Conservation (phyloP, 1,284 basidiomycete species). For the Phenoliferia sp. region DNA sequence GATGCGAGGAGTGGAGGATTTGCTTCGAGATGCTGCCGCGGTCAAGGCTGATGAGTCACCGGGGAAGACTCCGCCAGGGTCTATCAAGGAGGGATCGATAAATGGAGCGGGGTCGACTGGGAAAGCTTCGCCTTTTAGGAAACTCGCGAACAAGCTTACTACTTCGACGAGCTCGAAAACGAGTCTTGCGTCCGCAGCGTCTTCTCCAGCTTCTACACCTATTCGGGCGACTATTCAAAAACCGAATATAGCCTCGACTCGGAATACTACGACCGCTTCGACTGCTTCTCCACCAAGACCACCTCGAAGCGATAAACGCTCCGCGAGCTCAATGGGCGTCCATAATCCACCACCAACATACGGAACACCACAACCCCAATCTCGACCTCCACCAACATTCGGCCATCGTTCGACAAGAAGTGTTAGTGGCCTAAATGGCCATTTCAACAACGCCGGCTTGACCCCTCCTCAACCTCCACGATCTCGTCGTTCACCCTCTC, state of each 20-base stretch:
- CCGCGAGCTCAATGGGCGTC: not conserved
- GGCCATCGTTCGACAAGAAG: not conserved
- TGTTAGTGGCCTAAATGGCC: not conserved
- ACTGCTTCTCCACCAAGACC: not conserved
- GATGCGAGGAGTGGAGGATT: conserved; percentile 64
- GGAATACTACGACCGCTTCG: conserved; percentile 1
- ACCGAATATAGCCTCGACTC: not conserved
- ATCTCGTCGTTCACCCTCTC: not conserved
- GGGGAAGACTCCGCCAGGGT: not conserved
- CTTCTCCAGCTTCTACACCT: conserved; percentile 4
- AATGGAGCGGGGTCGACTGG: not conserved
- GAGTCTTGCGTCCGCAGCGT: conserved; percentile 6
- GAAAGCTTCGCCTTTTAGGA: conserved; percentile 13
- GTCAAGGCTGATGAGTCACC: too few species aligned
- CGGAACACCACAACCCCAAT: not conserved
- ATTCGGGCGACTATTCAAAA: not conserved
- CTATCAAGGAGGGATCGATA: not conserved
- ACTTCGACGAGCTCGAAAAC: not conserved
- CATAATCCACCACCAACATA: not conserved
- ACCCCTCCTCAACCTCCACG: not conserved
- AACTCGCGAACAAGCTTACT: conserved; percentile 26
- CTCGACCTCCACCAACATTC: not conserved
- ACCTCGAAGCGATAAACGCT: not conserved
- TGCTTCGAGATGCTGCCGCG: conserved; percentile 45
- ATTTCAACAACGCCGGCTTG: not conserved